phyloP scores from a whole-genome alignment of 2,329 filamentous ascomycete species.

The Colletotrichum incanum region DNA sequence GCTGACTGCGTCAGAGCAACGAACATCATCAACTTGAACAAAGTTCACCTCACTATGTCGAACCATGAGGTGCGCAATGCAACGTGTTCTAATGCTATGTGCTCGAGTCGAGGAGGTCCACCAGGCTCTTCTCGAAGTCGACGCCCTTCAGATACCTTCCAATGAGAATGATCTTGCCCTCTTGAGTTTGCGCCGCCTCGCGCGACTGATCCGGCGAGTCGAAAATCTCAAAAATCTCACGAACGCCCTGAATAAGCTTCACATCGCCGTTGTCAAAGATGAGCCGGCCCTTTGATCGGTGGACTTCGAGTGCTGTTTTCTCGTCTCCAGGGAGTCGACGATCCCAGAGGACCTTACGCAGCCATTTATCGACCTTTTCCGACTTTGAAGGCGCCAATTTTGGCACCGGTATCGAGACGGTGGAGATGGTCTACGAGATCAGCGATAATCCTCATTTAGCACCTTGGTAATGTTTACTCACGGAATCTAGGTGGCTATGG shows the following conservation, averaged over 20 bases:
- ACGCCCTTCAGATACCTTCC: conserved; percentile 69
- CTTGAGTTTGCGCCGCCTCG: conserved; percentile 47
- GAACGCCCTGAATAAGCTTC: conserved; percentile 90
- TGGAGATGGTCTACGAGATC: conserved; percentile 81
- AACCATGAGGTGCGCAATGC: neutral
- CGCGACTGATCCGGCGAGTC: conserved; percentile 65
- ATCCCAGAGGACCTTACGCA: conserved; percentile 90
- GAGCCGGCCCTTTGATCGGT: conserved; percentile 88
- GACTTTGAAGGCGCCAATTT: conserved; percentile 72
- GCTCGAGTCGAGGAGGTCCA: conserved; percentile 2
- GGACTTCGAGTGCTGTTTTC: conserved; percentile 78
- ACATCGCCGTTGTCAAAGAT: conserved; percentile 74
- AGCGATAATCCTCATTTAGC: conserved; percentile 40
- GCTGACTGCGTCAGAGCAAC: neutral
- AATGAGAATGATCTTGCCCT: conserved; percentile 76
- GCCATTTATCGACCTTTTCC: conserved; percentile 81
- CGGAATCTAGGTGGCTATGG: conserved; percentile 92
- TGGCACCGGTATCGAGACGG: conserved; percentile 80
- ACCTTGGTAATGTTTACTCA: conserved; percentile 58
- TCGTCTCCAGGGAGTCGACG: conserved; percentile 68
- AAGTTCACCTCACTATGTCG: neutral
- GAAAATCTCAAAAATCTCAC: conserved; percentile 93
- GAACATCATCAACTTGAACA: neutral
- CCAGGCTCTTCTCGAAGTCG: conserved; percentile 66
- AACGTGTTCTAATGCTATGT: neutral